Conservation (phyloP, 306 rosid genomes). For the Fragaria iinumae region DNA sequence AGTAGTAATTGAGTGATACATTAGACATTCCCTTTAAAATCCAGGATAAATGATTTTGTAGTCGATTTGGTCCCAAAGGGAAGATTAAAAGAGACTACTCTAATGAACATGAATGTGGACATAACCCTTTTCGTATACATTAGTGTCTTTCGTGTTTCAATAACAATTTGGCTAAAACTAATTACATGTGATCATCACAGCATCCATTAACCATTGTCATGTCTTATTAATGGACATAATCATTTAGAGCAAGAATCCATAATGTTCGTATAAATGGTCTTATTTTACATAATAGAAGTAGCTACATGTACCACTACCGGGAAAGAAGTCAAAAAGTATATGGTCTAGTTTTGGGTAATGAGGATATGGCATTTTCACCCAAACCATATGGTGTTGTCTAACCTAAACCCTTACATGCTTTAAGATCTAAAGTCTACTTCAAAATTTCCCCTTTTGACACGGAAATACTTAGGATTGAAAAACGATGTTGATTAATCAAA, state of each 20-base stretch:
- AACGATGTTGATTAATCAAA: not conserved
- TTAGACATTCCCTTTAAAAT: not conserved
- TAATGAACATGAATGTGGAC: not conserved
- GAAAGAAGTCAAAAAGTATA: slow-evolving; percentile 23
- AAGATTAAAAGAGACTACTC: not conserved
- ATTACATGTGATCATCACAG: not conserved
- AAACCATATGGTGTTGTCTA: slow-evolving; percentile 30
- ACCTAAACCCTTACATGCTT: slow-evolving; percentile 19
- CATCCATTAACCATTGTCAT: not conserved
- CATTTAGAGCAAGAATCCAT: not conserved
- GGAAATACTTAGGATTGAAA: not conserved
- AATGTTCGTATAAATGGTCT: not conserved
- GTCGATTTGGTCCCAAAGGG: not conserved
- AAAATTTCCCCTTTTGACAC: not conserved
- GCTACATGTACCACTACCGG: not conserved
- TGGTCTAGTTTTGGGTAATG: slow-evolving; percentile 9
- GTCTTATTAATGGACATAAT: not conserved
- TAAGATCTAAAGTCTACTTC: slow-evolving; percentile 27
- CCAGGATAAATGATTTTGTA: not conserved
- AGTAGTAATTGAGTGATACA: not conserved
- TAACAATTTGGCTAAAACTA: not conserved
- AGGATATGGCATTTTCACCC: slow-evolving; percentile 28
- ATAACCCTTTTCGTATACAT: not conserved
- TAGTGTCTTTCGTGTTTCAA: not conserved
- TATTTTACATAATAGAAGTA: not conserved